Conservation (phyloP, 768 basidiomycete species). For the Boletellus sp. region DNA sequence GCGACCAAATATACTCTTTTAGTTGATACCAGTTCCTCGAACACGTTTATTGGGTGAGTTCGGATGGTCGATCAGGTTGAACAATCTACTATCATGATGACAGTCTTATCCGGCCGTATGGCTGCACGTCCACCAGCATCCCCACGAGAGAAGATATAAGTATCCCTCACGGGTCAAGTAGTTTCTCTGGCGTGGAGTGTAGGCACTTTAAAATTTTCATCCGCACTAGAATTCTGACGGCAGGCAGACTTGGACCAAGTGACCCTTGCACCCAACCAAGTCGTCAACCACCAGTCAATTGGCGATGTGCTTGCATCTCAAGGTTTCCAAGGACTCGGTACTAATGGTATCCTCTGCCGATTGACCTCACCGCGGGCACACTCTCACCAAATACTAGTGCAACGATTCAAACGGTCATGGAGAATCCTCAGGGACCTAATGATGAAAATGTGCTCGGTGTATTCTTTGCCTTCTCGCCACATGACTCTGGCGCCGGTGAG, state of each 20-base stretch:
- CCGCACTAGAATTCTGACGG: background rate
- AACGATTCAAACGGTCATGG: conserved; percentile 17
- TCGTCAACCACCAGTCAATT: background rate
- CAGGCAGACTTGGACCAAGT: background rate
- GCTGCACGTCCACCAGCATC: background rate
- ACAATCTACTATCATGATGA: too few relatives aligned
- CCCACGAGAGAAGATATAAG: background rate
- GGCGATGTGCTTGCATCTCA: background rate
- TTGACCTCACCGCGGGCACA: background rate
- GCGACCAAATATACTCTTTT: background rate
- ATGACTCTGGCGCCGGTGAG: conserved; percentile 7
- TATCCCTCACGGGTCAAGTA: background rate
- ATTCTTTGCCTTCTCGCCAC: conserved; percentile 11
- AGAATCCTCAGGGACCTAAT: conserved; percentile 19
- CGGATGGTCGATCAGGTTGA: background rate
- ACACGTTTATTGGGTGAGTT: background rate
- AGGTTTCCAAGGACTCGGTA: background rate
- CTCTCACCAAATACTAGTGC: background rate
- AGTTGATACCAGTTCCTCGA: background rate
- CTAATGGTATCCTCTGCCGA: background rate
- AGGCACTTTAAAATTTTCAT: background rate
- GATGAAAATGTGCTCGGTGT: conserved; percentile 14
- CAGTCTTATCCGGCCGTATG: too few relatives aligned
- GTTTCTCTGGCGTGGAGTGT: background rate
- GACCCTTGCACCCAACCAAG: background rate